Percentiles rank a stretch among this genome's conserved stretches.
Evolutionary conservation across 2,329 filamentous ascomycete genomes (phyloP).

Genomic region (Fusarium coicis): DNA sequence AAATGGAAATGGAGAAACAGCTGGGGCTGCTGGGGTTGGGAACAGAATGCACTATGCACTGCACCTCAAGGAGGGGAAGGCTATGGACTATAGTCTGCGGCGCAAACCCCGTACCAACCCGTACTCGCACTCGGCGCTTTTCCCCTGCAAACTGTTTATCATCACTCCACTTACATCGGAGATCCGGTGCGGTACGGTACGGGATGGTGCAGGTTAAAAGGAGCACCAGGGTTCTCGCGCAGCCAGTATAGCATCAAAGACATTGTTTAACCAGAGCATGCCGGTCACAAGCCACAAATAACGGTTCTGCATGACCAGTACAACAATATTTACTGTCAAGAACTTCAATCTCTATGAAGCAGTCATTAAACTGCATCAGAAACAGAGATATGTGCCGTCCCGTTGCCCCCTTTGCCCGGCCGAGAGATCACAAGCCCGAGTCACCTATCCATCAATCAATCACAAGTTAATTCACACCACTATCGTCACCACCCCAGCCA

Average conservation of each 20-base stretch:
- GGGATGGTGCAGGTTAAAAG: background rate
- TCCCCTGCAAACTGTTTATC: conserved; percentile 18
- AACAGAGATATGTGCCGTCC: background rate
- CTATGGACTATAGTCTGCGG: conserved; percentile 1
- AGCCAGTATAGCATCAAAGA: conserved; percentile 4
- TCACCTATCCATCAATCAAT: conserved; percentile 15
- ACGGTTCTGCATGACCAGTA: background rate
- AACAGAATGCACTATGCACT: background rate
- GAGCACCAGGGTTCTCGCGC: conserved; percentile 2
- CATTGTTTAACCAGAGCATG: conserved; percentile 14
- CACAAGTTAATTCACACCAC: conserved; percentile 35
- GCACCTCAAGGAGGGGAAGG: conserved; percentile 21
- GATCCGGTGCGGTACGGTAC: conserved; percentile 27
- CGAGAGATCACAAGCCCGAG: conserved; percentile 13
- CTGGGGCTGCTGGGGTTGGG: conserved; percentile 35
- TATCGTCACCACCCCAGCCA: conserved; percentile 3
- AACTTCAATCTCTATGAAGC: background rate
- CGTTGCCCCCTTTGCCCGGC: background rate
- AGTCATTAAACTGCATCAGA: background rate
- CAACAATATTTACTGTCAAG: background rate
- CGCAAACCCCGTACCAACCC: conserved; percentile 6
- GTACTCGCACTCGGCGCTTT: conserved; percentile 28
- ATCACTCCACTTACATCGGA: conserved; percentile 38
- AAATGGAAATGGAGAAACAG: conserved; percentile 31
- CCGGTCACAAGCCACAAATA: conserved; percentile 12